phyloP scores from a whole-genome alignment of 192 early-diverging fungal genomes.

The Tieghemiomyces parasiticus region DNA sequence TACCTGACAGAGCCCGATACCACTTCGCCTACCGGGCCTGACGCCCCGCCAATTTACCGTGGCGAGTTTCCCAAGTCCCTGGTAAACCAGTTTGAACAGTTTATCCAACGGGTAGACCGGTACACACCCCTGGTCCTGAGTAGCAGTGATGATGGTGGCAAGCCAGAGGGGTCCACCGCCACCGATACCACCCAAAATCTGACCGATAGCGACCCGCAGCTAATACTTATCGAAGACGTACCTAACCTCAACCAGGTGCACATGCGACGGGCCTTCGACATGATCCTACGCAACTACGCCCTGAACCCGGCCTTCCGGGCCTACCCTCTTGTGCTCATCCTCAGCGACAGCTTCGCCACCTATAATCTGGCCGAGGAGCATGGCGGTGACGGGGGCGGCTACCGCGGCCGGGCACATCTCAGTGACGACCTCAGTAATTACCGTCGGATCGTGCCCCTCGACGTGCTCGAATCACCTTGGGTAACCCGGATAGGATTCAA shows the following conservation, averaged over 20 bases:
- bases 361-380: conserved; percentile 21
- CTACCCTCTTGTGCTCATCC: conserved; percentile 26
- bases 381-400: neutral
- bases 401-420: conserved; percentile 12
- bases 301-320: conserved; percentile 15
- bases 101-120: conserved; percentile 33
- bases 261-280: conserved; percentile 32
- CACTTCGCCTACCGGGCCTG: neutral
- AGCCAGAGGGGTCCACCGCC: neutral
- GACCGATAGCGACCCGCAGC: conserved; percentile 13
- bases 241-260: conserved; percentile 33
- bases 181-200: neutral
- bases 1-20: conserved; percentile 11
- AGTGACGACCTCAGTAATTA: conserved; percentile 9
- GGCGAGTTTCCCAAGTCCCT: conserved; percentile 15
- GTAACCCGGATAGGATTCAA: conserved; percentile 34
- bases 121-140: conserved; percentile 22
- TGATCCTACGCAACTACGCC: conserved; percentile 26
- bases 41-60: neutral
- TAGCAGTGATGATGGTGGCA: too few species aligned
- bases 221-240: conserved; percentile 44
- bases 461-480: conserved; percentile 15
- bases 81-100: conserved; percentile 32
- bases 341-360: conserved; percentile 20
- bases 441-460: conserved; percentile 18